These are phyloP conservation scores for Trichomonas gallinae DNA, from an alignment of 208 protist species.

Conservation along the genomic window DNA sequence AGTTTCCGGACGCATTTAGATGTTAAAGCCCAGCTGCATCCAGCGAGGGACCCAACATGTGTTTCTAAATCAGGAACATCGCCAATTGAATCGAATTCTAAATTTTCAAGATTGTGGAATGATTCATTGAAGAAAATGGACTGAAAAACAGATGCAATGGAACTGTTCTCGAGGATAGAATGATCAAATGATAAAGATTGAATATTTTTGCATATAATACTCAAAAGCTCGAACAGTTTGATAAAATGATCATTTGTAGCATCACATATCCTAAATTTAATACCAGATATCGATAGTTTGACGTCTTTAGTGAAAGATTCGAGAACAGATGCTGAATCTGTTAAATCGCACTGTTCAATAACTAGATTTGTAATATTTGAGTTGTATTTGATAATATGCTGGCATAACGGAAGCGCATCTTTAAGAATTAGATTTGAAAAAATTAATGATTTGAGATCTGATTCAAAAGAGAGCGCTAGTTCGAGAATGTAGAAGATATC, in stretches of 20 bases:
- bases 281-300: not conserved
- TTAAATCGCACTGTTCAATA: not conserved
- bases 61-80: not conserved
- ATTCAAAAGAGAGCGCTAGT: not conserved
- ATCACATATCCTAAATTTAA: not conserved
- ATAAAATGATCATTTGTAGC: not conserved
- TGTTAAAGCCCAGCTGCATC: not conserved
- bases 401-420: not conserved
- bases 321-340: not conserved
- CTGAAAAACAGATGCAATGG: not conserved
- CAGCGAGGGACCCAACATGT: not conserved
- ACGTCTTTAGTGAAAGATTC: not conserved
- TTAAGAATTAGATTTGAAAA: not conserved
- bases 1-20: not conserved
- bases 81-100: not conserved
- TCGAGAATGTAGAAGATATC: not conserved
- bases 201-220: not conserved
- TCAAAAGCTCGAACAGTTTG: not conserved
- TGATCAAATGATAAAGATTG: not conserved
- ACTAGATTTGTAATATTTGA: not conserved
- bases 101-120: not conserved
- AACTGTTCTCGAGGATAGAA: not conserved
- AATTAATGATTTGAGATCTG: not conserved
- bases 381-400: not conserved
- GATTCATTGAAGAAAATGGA: constrained; percentile 1